Conservation (phyloP, 2,329 filamentous ascomycete genomes). For the Pestalotiopsis sp. region DNA sequence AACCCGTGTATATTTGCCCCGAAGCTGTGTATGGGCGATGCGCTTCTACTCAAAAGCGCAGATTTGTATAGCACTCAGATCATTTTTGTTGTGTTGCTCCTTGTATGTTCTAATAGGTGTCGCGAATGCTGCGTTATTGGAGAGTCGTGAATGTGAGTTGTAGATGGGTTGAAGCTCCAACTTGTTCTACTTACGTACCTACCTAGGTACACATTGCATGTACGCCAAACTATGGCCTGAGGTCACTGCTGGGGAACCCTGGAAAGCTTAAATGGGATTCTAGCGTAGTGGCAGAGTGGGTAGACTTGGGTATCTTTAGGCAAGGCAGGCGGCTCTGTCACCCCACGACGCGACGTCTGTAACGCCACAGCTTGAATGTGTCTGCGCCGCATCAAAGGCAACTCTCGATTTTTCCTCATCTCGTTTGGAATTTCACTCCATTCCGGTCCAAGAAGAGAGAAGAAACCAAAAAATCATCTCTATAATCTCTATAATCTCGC, state of each 20-base stretch:
- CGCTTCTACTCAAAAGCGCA: neutral
- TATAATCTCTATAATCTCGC: no score
- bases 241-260: neutral
- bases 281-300: neutral
- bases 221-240: neutral
- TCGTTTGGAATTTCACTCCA: no score
- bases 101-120: neutral
- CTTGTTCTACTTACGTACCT: neutral
- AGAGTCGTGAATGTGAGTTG: neutral
- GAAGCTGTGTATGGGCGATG: neutral
- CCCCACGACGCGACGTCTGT: neutral
- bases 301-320: neutral
- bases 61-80: neutral
- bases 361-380: constrained; percentile 1
- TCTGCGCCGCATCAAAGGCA: no score
- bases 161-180: neutral
- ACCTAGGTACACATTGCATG: neutral
- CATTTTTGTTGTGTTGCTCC: neutral
- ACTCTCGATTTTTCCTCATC: neutral
- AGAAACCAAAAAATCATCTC: no score
- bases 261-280: constrained; percentile 10
- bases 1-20: neutral
- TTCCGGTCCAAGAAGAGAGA: no score
- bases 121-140: neutral
- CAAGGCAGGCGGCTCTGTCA: neutral